phyloP scores from a whole-genome alignment of 2,329 filamentous ascomycete genomes.

The Thelonectria olida region DNA sequence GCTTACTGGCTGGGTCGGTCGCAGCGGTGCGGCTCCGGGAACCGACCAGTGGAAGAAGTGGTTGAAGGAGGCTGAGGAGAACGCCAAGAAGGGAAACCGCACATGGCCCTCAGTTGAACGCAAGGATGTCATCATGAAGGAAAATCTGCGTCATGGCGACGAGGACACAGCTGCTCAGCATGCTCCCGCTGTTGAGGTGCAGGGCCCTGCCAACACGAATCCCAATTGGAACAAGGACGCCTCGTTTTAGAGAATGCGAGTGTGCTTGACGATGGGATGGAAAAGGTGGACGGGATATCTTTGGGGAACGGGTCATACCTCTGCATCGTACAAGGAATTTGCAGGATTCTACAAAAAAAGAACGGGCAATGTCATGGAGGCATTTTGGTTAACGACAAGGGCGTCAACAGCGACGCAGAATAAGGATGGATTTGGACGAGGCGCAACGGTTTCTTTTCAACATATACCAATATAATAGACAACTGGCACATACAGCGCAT shows the following conservation, averaged over 20 bases:
- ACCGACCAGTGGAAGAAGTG: conserved; percentile 64
- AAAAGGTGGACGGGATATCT: background rate
- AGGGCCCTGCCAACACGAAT: conserved; percentile 21
- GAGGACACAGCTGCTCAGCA: conserved; percentile 43
- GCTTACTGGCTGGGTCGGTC: conserved; percentile 61
- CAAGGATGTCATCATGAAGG: conserved; percentile 60
- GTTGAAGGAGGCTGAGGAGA: conserved; percentile 58
- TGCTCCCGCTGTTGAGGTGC: conserved; percentile 41
- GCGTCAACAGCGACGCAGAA: background rate
- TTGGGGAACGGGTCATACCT: background rate
- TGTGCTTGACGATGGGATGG: background rate
- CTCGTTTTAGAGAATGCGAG: conserved; percentile 30
- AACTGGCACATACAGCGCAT: too few species aligned
- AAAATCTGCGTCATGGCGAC: conserved; percentile 29
- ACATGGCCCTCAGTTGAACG: conserved; percentile 58
- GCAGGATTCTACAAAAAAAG: background rate
- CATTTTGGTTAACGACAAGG: background rate
- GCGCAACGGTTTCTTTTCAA: background rate
- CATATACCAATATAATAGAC: background rate
- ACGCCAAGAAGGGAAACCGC: conserved; percentile 44
- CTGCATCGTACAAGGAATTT: background rate
- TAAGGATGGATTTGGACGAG: background rate
- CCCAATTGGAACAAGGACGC: conserved; percentile 35
- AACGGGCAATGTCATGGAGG: background rate
- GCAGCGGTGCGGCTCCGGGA: conserved; percentile 60